Conservation (phyloP, 164 flowering plant species). For the Chimonanthus salicifolius region DNA sequence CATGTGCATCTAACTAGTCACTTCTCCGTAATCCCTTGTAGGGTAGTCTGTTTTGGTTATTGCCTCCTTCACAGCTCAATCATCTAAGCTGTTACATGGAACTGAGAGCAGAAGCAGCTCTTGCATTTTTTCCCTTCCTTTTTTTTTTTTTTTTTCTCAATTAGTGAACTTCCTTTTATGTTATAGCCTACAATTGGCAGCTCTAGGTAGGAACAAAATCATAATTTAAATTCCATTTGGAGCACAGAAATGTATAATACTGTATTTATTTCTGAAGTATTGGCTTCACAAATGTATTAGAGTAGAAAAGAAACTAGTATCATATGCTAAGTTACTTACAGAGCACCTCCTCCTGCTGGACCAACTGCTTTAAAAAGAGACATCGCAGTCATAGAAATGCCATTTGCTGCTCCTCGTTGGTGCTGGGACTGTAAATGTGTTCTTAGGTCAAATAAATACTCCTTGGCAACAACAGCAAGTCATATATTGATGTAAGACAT, state of each 20-base stretch:
- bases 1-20: no score
- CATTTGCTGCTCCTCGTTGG: constrained; percentile 22
- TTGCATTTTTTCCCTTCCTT: no score
- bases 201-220: neutral
- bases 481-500: neutral
- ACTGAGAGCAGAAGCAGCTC: no score
- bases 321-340: constrained; percentile 24
- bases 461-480: neutral
- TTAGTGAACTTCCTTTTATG: no score
- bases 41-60: no score
- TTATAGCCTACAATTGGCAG: no score
- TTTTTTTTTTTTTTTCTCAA: no score
- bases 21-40: no score
- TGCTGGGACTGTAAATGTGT: constrained; percentile 11
- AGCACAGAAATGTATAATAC: neutral
- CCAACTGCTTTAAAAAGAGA: constrained; percentile 55
- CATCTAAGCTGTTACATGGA: no score
- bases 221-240: neutral
- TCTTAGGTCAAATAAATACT: no score
- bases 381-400: constrained; percentile 39
- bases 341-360: constrained; percentile 52
- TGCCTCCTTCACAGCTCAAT: no score
- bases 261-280: neutral
- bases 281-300: neutral
- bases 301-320: neutral